Evolutionary conservation across 139 green algal species (phyloP), one percentile per base, ranked within the genome.

Genomic region (Coccomyxa sp.): DNA sequence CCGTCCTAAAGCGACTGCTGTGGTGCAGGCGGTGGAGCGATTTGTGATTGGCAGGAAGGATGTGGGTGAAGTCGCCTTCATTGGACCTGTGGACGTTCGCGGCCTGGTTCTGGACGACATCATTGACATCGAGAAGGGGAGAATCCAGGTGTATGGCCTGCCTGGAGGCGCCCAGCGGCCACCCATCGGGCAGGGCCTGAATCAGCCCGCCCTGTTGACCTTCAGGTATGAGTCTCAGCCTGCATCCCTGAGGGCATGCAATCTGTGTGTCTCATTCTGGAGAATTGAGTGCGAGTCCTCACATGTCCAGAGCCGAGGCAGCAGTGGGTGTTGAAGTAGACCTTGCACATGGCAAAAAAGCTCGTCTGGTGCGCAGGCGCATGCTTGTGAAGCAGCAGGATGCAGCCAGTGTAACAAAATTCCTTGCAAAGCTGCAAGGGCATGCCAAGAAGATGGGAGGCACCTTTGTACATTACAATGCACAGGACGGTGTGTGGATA

Each of bases 391-490:
- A 79, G 75, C 27, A 79, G 55, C 58, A 50, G 55, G 58, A 74
- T 29, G 75, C 55, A 31, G 22, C 0, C 16, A 73, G 34, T 9
- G 58, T 87, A 2, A 54, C 39, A 9, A 72, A 55, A 0, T 84
- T 88, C 54, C n/a, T 31, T 0, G 38, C 34, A 8, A 70, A 72
- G 18, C 82, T 88, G 68, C 3, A 37, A 24, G 75, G 75, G 14
- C 73, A 80, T 8, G 44, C 73, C 0, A 39, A 27, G 24, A 55
- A 50, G n/a, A 55, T 82, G 39, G 77, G 78, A 38, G 81, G 39
- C 38, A 41, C 76, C 22, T 84, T 84, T 74, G 84, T 88, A 29
- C 81, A 88, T 68, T 88, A 83, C 31, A 81, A 88, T 27, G 55
- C 64, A 0, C 50, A 78, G 0, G 41, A 73, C 6, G 83, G 80